These are phyloP conservation scores for Chondrostereum purpureum DNA, from an alignment of 1,284 basidiomycete species.

Conservation along the genomic window DNA sequence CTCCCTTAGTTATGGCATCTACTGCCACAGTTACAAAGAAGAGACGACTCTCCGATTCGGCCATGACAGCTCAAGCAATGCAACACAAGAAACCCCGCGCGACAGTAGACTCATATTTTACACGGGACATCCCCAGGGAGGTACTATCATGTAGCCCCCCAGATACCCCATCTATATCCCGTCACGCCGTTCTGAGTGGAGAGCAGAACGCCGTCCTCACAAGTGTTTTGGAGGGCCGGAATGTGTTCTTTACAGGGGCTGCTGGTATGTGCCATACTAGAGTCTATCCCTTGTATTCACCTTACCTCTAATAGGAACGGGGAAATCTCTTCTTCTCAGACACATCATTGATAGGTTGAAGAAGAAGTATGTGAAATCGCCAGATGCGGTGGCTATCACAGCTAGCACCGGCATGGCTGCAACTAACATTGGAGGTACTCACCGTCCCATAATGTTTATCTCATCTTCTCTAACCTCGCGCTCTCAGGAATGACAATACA, in stretches of 20 bases:
- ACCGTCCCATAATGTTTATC: background rate
- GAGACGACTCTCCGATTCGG: background rate
- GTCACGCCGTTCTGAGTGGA: background rate
- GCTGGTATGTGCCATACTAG: background rate
- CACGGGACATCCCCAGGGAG: background rate
- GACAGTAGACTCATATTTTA: background rate
- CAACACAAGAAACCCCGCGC: background rate
- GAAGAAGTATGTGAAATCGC: constrained; percentile 11
- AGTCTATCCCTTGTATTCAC: too few relatives aligned
- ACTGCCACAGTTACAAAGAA: too few relatives aligned
- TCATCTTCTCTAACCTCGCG: background rate
- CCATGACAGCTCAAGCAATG: background rate
- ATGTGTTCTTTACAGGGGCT: background rate
- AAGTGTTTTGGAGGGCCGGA: background rate
- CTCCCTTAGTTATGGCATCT: too few relatives aligned
- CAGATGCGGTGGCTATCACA: constrained; percentile 13
- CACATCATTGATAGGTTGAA: constrained; percentile 11
- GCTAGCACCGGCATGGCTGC: constrained; percentile 28
- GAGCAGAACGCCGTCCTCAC: background rate
- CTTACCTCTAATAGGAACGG: constrained; percentile 9
- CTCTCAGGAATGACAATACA: constrained; percentile 59
- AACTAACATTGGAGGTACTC: constrained; percentile 78
- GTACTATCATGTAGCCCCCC: background rate
- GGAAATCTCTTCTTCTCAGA: constrained; percentile 13
- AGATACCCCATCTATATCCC: background rate